phyloP scores from a whole-genome alignment of 2,329 filamentous ascomycete species.

The Penicillium sp. region DNA sequence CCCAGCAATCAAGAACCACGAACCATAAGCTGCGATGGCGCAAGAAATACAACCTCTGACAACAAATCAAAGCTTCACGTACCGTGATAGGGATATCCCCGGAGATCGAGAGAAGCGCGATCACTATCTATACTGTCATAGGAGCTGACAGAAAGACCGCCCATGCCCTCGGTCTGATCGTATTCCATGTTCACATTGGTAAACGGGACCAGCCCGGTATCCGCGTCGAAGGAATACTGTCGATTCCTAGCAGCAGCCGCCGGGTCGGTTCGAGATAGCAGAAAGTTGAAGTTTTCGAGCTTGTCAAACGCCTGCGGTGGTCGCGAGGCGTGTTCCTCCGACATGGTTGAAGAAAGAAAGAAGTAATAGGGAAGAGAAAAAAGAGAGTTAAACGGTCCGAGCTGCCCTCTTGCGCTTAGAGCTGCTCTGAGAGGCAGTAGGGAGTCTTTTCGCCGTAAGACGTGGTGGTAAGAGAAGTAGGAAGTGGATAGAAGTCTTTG shows the following conservation, averaged over 20 bases:
- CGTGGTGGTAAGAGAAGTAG: conserved; percentile 4
- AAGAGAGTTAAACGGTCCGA: background rate
- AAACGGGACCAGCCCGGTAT: conserved; percentile 31
- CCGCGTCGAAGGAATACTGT: conserved; percentile 39
- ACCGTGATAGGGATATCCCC: conserved; percentile 40
- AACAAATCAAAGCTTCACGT: conserved; percentile 25
- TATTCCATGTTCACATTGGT: conserved; percentile 37
- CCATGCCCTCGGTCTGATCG: conserved; percentile 40
- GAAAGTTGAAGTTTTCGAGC: conserved; percentile 37
- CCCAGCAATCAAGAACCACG: conserved; percentile 15
- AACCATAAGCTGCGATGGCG: conserved; percentile 33
- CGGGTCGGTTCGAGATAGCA: conserved; percentile 34
- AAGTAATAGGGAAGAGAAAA: conserved; percentile 7
- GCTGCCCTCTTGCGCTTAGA: background rate
- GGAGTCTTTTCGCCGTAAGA: background rate
- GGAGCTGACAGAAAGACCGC: conserved; percentile 40
- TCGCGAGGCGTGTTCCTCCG: conserved; percentile 31
- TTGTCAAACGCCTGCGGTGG: conserved; percentile 30
- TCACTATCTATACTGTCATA: conserved; percentile 42
- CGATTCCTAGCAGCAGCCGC: conserved; percentile 29
- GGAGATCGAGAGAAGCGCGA: conserved; percentile 35
- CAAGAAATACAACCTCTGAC: conserved; percentile 31
- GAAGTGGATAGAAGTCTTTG: background rate
- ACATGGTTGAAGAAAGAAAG: conserved; percentile 26
- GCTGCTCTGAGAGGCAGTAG: background rate